Conservation (phyloP, 768 basidiomycete species). For the Leccinum uliginosum region DNA sequence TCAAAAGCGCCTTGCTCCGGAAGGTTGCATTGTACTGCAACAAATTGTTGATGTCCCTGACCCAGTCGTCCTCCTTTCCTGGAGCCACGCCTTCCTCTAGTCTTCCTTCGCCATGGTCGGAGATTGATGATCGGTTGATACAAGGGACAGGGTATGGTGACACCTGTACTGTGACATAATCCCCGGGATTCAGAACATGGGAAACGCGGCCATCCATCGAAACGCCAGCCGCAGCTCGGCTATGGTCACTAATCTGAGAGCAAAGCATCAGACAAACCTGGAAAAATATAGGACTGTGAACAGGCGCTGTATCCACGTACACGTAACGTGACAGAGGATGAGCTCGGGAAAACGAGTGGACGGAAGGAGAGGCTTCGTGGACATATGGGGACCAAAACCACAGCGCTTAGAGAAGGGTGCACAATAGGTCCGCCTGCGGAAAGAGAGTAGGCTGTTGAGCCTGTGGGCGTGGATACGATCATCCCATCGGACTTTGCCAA, state of each 20-base stretch:
- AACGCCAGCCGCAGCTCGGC: slow-evolving; percentile 81
- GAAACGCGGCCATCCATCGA: slow-evolving; percentile 93
- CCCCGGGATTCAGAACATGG: slow-evolving; percentile 76
- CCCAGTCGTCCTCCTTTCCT: slow-evolving; percentile 91
- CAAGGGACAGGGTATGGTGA: slow-evolving; percentile 92
- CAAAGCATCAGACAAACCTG: background rate
- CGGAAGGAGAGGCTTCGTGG: slow-evolving; percentile 90
- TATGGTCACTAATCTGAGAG: slow-evolving; percentile 74
- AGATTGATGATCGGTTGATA: slow-evolving; percentile 80
- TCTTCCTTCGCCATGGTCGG: slow-evolving; percentile 41
- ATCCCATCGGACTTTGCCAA: slow-evolving; percentile 77
- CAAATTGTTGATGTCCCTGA: slow-evolving; percentile 92
- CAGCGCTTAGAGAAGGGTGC: slow-evolving; percentile 84
- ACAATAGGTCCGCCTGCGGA: slow-evolving; percentile 96
- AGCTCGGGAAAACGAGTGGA: slow-evolving; percentile 84
- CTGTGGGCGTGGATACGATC: slow-evolving; percentile 93
- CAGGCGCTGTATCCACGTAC: slow-evolving; percentile 38
- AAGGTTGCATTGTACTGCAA: slow-evolving; percentile 95
- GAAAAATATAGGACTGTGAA: background rate
- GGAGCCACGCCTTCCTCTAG: slow-evolving; percentile 65
- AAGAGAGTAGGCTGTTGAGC: slow-evolving; percentile 93
- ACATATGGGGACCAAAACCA: slow-evolving; percentile 94
- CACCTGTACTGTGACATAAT: slow-evolving; percentile 79
- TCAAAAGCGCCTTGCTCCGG: slow-evolving; percentile 78
- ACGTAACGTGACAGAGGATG: slow-evolving; percentile 68